These are phyloP conservation scores for Ceratocystis eucalypticola DNA, from an alignment of 2,329 filamentous ascomycete species.

Conservation along the genomic window DNA sequence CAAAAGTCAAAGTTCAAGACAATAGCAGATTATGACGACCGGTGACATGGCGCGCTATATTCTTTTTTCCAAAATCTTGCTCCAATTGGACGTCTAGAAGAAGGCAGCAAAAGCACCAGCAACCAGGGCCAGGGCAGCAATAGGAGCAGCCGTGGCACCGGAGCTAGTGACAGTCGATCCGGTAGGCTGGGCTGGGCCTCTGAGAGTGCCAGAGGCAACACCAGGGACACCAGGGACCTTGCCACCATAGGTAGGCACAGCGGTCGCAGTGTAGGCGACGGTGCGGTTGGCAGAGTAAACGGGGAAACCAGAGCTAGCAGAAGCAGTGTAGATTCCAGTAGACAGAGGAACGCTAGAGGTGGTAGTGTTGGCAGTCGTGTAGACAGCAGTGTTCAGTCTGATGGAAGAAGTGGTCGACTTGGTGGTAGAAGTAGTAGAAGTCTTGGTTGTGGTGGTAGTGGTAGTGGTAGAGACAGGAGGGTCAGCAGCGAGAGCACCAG, in stretches of 20 bases:
- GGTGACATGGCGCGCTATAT: not conserved
- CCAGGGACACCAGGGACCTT: not conserved
- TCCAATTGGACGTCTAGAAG: conserved; percentile 13
- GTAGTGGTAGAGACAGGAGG: conserved; percentile 25
- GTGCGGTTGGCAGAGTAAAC: conserved; percentile 15
- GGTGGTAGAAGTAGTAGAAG: conserved; percentile 23
- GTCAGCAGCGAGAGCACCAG: conserved; percentile 31
- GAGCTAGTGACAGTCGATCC: conserved; percentile 9
- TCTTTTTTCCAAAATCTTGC: not conserved
- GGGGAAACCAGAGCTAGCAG: conserved; percentile 8
- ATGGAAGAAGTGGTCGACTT: conserved; percentile 19
- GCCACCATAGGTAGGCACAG: not conserved
- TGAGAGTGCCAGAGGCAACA: not conserved
- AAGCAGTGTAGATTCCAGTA: conserved; percentile 9
- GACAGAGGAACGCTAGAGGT: conserved; percentile 6
- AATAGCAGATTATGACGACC: not conserved
- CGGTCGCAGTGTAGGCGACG: conserved; percentile 5
- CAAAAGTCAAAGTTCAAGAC: not conserved
- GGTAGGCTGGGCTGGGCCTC: conserved; percentile 10
- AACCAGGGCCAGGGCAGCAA: conserved; percentile 17
- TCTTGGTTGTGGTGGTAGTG: conserved; percentile 23
- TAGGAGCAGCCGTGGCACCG: conserved; percentile 12
- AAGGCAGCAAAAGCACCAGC: conserved; percentile 19
- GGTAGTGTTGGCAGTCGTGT: conserved; percentile 12
- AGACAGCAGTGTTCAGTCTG: conserved; percentile 14